phyloP scores from a whole-genome alignment of 31 red algal genomes.

The Asparagopsis taxiformis region DNA sequence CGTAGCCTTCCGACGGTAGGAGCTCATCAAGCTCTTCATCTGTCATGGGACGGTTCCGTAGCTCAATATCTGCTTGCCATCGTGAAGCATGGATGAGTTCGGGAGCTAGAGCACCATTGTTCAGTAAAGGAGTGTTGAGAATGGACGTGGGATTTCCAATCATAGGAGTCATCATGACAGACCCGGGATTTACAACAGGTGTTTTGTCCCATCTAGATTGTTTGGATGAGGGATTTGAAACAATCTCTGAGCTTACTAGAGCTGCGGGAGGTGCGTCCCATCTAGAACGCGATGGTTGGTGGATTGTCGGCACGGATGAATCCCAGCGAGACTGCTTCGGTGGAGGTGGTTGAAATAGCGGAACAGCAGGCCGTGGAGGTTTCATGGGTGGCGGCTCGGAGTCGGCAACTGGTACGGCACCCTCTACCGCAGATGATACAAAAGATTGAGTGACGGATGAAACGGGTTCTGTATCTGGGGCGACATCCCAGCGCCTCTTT shows the following conservation, averaged over 20 bases:
- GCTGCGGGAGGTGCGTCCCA: slow-evolving; percentile 47
- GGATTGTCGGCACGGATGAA: slow-evolving; percentile 9
- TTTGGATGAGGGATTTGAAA: slow-evolving; percentile 20
- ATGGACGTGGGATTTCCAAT: slow-evolving; percentile 19
- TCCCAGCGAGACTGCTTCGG: slow-evolving; percentile 44
- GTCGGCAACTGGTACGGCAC: slow-evolving; percentile 41
- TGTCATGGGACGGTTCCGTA: slow-evolving; percentile 55
- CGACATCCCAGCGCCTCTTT: slow-evolving; percentile 71
- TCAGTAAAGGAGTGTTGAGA: slow-evolving; percentile 32
- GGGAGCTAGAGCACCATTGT: slow-evolving; percentile 19
- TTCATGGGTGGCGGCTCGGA: slow-evolving; percentile 21
- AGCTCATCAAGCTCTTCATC: slow-evolving; percentile 82
- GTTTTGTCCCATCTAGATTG: slow-evolving; percentile 88
- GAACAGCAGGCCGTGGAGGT: not conserved
- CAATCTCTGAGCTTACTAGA: not conserved
- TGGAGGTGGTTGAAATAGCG: slow-evolving; percentile 2
- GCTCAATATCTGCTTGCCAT: slow-evolving; percentile 73
- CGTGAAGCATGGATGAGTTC: slow-evolving; percentile 56
- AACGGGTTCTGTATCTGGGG: slow-evolving; percentile 11
- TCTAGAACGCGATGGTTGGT: slow-evolving; percentile 2
- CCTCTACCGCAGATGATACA: not conserved
- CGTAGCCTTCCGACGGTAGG: slow-evolving; percentile 84
- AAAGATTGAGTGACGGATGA: not conserved
- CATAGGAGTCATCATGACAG: slow-evolving; percentile 36
- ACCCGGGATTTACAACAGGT: slow-evolving; percentile 38